A percentile compares a stretch with the other conserved stretches of the same genome.
phyloP scores from a whole-genome alignment of 192 early-diverging fungal genomes.

The Backusella sp. region DNA sequence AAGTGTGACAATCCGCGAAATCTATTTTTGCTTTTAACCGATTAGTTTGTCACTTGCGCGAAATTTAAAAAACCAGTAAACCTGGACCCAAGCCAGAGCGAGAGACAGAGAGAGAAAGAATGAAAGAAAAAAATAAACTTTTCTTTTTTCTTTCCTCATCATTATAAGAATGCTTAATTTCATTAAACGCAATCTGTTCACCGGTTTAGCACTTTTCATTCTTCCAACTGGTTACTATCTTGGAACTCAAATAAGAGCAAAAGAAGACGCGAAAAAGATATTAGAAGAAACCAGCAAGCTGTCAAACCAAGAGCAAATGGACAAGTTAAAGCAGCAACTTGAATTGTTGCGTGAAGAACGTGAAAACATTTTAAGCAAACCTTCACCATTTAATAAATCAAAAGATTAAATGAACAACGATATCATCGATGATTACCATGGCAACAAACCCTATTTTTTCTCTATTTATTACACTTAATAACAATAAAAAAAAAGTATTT shows the following conservation, averaged over 20 bases:
- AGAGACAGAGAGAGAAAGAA: not conserved
- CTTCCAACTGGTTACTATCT: not conserved
- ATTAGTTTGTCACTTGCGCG: too few relatives aligned
- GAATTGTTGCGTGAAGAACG: not conserved
- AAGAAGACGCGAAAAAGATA: constrained; percentile 1
- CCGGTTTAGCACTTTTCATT: not conserved
- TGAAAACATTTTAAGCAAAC: not conserved
- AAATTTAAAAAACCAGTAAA: too few relatives aligned
- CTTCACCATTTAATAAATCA: not conserved
- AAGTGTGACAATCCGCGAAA: too few relatives aligned
- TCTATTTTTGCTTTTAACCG: too few relatives aligned
- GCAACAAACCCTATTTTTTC: not conserved
- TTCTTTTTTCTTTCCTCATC: not conserved
- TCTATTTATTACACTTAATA: not conserved
- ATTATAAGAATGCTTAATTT: constrained; percentile 9
- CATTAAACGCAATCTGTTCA: constrained; percentile 2
- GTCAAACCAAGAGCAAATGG: not conserved
- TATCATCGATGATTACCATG: not conserved
- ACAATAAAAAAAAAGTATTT: not conserved
- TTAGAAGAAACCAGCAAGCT: not conserved
- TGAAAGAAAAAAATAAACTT: not conserved
- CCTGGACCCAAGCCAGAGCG: not conserved
- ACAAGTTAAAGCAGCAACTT: not conserved
- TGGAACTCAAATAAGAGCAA: not conserved
- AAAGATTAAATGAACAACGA: not conserved